phyloP scores from a whole-genome alignment of 2,329 filamentous ascomycete genomes.

The Colletotrichum kahawae region DNA sequence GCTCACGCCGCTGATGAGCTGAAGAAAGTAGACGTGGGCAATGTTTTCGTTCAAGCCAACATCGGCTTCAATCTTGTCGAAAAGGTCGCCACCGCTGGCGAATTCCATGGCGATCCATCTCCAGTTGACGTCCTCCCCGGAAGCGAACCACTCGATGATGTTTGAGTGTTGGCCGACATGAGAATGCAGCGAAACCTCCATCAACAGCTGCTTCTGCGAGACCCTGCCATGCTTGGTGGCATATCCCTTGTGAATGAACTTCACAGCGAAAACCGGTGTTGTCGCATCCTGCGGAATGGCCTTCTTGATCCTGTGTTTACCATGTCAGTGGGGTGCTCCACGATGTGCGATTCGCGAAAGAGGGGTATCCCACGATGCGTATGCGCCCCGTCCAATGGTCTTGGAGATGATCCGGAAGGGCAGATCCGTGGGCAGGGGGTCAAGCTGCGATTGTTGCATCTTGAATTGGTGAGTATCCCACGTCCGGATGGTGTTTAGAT shows the following conservation, averaged over 20 bases:
- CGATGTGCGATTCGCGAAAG: not conserved
- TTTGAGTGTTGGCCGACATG: conserved; percentile 90
- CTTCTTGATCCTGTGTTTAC: conserved; percentile 79
- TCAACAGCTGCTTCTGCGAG: conserved; percentile 84
- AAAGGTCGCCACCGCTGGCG: conserved; percentile 92
- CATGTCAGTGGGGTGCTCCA: conserved; percentile 8
- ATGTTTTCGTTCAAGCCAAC: conserved; percentile 94
- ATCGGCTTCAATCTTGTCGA: conserved; percentile 99
- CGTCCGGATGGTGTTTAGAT: not conserved
- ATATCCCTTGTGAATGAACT: conserved; percentile 98
- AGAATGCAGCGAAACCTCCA: conserved; percentile 90
- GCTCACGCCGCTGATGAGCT: conserved; percentile 86
- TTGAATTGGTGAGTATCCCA: conserved; percentile 15
- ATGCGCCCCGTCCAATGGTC: conserved; percentile 94
- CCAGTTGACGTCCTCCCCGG: conserved; percentile 86
- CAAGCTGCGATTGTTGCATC: conserved; percentile 82
- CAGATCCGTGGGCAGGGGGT: conserved; percentile 81
- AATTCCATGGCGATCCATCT: conserved; percentile 99
- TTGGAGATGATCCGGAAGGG: conserved; percentile 96
- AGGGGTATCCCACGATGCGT: conserved; percentile 77
- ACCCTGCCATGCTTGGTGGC: conserved; percentile 88
- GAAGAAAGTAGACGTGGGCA: conserved; percentile 94
- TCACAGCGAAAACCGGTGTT: conserved; percentile 89
- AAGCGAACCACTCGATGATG: conserved; percentile 90
- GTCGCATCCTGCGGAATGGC: conserved; percentile 74